Evolutionary conservation across 2,329 filamentous ascomycete genomes (phyloP), one percentile per base, ranked within the genome.

Genomic region (Cordyceps militaris): DNA sequence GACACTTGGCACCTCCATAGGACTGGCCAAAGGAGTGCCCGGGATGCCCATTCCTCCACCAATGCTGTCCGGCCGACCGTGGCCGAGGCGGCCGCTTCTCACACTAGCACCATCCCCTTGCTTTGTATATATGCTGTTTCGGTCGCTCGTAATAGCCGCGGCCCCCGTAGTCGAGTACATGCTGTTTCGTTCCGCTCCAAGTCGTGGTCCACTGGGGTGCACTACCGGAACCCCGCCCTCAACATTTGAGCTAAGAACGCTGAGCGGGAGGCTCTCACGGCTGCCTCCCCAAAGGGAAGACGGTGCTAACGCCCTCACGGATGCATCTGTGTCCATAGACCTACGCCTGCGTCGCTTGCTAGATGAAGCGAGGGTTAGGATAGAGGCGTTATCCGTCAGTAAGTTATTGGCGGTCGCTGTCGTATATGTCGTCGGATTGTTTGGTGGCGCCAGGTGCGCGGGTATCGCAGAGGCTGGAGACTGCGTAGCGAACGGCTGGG

Each of bases 301-400:
- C 0, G 89, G 89, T 1, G 90, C 88, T n/a, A 95, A 75, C 2
- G 90, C 90, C 44, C 90, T 87, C 40, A 94, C 88, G 0, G 88
- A 93, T 5, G 90, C 90, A 68, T 94, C 88, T 0, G 90, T 94
- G 70, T 94, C 90, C 72, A 93, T 85, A 30, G 88, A 92, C 60
- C 89, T 83, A 50, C 89, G 82, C 36, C 90, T 85, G 28, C 86
- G 82, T 38, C 87, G 83, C 73, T 93, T 91, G 62, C 87, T 90
- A 0, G 88, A 92, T 4, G 89, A 93, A 2, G 90, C 90, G 14
- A 95, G 78, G 0, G 90, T 95, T 60, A 95, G 74, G 63, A 95
- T 92, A 26, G 89, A 93, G 23, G 90, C 90, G 68, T 95, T 90
- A 70, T 95, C 90, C 1, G 88, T 91, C 34, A 93, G 76, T 6